Conservation (phyloP, 495 filamentous ascomycete species). For the Poronia punctata region DNA sequence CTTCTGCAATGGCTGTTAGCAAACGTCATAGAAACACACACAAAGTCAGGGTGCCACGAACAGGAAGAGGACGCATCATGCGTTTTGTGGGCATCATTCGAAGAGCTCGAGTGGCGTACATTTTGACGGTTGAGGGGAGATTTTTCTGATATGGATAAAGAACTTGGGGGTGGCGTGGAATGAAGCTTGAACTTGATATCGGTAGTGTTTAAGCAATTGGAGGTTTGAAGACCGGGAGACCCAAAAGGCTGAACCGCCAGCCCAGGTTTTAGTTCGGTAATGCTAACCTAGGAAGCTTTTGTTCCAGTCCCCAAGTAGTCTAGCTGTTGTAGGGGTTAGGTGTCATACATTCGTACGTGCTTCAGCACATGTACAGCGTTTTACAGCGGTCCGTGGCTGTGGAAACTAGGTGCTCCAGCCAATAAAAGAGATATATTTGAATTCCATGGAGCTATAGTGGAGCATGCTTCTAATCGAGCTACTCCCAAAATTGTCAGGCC, state of each 20-base stretch:
- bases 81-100: slow-evolving; percentile 52
- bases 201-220: slow-evolving; percentile 1
- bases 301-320: too few species aligned
- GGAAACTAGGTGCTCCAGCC: slow-evolving; percentile 1
- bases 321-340: too few species aligned
- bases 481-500: slow-evolving; percentile 22
- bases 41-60: slow-evolving; percentile 42
- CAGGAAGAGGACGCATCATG: slow-evolving; percentile 73
- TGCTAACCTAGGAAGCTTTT: too few species aligned
- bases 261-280: too few species aligned
- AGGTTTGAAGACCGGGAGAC: slow-evolving; percentile 2
- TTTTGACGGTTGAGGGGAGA: slow-evolving; percentile 34
- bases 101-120: slow-evolving; percentile 60
- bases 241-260: too few species aligned
- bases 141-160: slow-evolving; percentile 6
- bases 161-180: slow-evolving; percentile 10
- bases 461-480: slow-evolving; percentile 6
- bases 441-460: slow-evolving; percentile 6
- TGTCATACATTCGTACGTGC: too few species aligned
- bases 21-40: slow-evolving; percentile 20
- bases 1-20: slow-evolving; percentile 49
- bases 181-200: slow-evolving; percentile 4
- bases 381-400: slow-evolving; percentile 8
- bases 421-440: slow-evolving; percentile 15
- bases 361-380: not conserved